Evolutionary conservation across 495 filamentous ascomycete species (phyloP).

Genomic region (Venustampulla echinocandica): DNA sequence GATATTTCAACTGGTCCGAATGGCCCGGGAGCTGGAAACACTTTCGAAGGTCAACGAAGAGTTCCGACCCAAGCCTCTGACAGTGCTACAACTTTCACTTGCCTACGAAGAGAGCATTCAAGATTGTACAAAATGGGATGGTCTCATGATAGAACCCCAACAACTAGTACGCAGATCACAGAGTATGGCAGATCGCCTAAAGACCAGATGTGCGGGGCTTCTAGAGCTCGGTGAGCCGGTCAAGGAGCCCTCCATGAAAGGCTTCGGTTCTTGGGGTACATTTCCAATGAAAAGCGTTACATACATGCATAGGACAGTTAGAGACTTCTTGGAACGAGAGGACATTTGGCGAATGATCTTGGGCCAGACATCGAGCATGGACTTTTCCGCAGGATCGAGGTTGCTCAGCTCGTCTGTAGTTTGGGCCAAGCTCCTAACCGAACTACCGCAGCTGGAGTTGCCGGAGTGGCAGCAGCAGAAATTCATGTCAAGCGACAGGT

Average conservation of each 20-base stretch:
- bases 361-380: not conserved
- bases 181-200: not conserved
- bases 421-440: not conserved
- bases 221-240: not conserved
- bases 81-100: not conserved
- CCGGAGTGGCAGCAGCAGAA: not conserved
- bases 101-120: not conserved
- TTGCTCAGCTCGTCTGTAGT: not conserved
- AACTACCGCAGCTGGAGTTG: not conserved
- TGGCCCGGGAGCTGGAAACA: not conserved
- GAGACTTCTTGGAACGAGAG: not conserved
- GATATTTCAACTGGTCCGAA: constrained; percentile 6
- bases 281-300: not conserved
- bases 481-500: not conserved
- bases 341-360: not conserved
- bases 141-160: not conserved
- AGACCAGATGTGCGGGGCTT: not conserved
- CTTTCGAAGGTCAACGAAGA: not conserved
- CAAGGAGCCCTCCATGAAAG: not conserved
- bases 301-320: constrained; percentile 3
- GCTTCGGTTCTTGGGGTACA: not conserved
- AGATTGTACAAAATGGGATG: not conserved
- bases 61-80: not conserved
- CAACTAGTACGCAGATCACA: not conserved
- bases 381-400: not conserved